A percentile compares a stretch with the other conserved stretches of the same genome.
phyloP scores from a whole-genome alignment of 176 grass and related monocot genomes.

The Pharus latifolius region DNA sequence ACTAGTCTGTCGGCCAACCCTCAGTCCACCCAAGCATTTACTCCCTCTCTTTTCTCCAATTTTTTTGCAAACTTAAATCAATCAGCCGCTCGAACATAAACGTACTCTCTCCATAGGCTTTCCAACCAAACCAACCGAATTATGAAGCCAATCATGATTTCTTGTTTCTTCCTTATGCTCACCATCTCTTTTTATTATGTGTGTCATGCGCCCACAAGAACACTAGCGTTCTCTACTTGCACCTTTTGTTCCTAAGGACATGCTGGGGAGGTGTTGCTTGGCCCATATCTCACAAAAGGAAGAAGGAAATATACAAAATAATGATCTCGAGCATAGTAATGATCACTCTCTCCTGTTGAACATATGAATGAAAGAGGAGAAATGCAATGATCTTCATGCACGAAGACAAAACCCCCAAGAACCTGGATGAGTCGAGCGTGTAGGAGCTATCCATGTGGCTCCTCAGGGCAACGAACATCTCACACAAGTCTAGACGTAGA shows the following conservation, averaged over 20 bases:
- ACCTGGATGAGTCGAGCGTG: no score
- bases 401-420: no score
- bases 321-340: no score
- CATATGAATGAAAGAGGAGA: no score
- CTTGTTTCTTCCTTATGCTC: background rate
- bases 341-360: no score
- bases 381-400: no score
- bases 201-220: slow-evolving; percentile 30
- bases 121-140: background rate
- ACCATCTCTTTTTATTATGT: no score
- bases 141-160: background rate
- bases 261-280: slow-evolving; percentile 1
- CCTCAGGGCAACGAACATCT: no score
- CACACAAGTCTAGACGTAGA: no score
- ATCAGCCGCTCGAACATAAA: background rate
- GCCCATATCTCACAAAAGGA: background rate
- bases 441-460: no score
- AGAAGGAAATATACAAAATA: no score
- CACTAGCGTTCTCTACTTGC: slow-evolving; percentile 23
- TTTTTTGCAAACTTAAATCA: background rate
- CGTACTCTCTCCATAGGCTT: background rate
- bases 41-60: background rate
- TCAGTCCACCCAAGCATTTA: background rate
- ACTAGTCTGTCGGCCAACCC: no score
- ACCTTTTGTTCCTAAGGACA: background rate